A percentile compares a stretch with the other conserved stretches of the same genome.
These are phyloP conservation scores for Crucihimalaya himalaica DNA, from an alignment of 345 rosid genomes.

Conservation along the genomic window DNA sequence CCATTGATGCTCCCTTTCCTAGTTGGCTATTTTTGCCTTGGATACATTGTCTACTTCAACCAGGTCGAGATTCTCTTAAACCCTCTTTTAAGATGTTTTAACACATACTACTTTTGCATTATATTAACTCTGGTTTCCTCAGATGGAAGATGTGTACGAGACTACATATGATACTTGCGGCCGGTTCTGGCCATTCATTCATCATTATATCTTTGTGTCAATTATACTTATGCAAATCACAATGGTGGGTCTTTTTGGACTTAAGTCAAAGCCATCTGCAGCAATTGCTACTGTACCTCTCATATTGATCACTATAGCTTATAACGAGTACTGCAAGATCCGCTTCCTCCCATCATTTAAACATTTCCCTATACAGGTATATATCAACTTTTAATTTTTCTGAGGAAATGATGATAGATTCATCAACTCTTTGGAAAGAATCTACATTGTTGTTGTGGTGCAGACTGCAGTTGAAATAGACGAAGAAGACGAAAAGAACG, in stretches of 20 bases:
- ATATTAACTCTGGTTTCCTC: constrained; percentile 27
- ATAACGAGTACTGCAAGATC: constrained; percentile 88
- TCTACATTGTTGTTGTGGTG: constrained; percentile 6
- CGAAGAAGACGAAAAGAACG: constrained; percentile 58
- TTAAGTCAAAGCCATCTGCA: constrained; percentile 88
- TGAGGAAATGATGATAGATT: neutral
- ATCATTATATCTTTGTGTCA: constrained; percentile 67
- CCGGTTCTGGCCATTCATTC: constrained; percentile 74
- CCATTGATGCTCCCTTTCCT: constrained; percentile 86
- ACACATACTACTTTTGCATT: neutral
- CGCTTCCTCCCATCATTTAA: constrained; percentile 82
- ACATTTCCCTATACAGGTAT: constrained; percentile 60
- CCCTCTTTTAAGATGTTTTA: neutral
- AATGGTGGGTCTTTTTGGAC: constrained; percentile 87
- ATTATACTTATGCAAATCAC: constrained; percentile 89
- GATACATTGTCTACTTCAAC: constrained; percentile 76
- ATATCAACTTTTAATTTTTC: neutral
- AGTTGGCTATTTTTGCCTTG: constrained; percentile 74
- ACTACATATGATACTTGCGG: constrained; percentile 79
- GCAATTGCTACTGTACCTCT: constrained; percentile 78
- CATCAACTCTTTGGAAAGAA: neutral
- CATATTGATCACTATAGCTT: constrained; percentile 61
- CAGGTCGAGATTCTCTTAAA: constrained; percentile 54
- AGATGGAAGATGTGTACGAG: constrained; percentile 81
- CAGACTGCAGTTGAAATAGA: constrained; percentile 78